These are phyloP conservation scores for Erodium maritimum DNA, from an alignment of 345 rosid genomes.

Conservation along the genomic window DNA sequence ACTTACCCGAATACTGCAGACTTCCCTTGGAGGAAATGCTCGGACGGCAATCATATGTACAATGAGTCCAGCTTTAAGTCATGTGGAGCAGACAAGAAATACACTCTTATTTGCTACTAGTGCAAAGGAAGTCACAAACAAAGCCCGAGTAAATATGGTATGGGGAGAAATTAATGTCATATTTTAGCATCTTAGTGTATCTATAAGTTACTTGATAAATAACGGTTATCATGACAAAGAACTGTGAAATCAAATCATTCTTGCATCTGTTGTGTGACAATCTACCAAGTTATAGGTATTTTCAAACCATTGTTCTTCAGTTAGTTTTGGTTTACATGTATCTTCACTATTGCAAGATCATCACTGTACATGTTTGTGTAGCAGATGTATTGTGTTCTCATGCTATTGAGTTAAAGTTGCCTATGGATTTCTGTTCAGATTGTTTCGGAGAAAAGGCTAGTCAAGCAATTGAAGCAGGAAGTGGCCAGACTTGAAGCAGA, in stretches of 20 bases:
- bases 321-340: neutral
- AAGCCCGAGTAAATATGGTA: constrained; percentile 89
- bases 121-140: constrained; percentile 91
- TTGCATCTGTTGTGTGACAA: too few species aligned
- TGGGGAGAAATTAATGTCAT: constrained; percentile 8
- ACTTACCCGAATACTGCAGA: constrained; percentile 90
- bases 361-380: neutral
- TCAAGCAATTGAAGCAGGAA: constrained; percentile 80
- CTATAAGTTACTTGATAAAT: neutral
- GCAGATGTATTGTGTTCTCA: neutral
- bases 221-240: neutral
- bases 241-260: neutral
- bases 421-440: constrained; percentile 36
- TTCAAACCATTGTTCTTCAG: neutral
- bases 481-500: constrained; percentile 93
- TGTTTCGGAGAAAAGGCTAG: constrained; percentile 54
- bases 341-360: neutral
- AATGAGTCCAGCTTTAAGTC: constrained; percentile 86
- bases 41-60: constrained; percentile 95
- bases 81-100: constrained; percentile 82
- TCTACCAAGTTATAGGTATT: neutral
- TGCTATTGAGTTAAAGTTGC: constrained; percentile 3
- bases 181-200: neutral
- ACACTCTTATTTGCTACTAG: constrained; percentile 79
- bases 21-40: constrained; percentile 96